Conservation (phyloP, 306 rosid species). For the Benincasa hispida region DNA sequence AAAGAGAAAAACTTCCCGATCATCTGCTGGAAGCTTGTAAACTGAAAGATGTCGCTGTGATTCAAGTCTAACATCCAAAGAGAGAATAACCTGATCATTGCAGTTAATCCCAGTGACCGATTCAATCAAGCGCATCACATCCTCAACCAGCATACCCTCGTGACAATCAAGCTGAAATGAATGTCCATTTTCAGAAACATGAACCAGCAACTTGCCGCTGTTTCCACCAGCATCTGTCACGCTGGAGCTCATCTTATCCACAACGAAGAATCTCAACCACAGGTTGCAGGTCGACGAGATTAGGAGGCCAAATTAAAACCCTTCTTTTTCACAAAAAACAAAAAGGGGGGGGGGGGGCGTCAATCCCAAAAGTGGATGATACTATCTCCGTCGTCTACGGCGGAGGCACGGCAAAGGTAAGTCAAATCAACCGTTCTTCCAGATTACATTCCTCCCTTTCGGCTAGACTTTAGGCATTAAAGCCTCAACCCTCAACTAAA, state of each 20-base stretch:
- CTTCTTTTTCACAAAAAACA: neutral
- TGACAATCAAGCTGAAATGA: slow-evolving; percentile 59
- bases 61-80: slow-evolving; percentile 67
- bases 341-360: too few species aligned
- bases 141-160: slow-evolving; percentile 58
- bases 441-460: neutral
- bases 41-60: slow-evolving; percentile 53
- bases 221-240: slow-evolving; percentile 31
- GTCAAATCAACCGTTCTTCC: slow-evolving; percentile 1
- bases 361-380: slow-evolving; percentile 9
- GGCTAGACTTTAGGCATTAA: neutral
- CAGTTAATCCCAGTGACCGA: slow-evolving; percentile 34
- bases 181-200: slow-evolving; percentile 86
- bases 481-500: neutral
- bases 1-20: slow-evolving; percentile 61
- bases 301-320: slow-evolving; percentile 11
- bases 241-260: slow-evolving; percentile 62
- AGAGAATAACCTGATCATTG: slow-evolving; percentile 76
- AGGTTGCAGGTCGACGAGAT: slow-evolving; percentile 13
- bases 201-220: slow-evolving; percentile 60
- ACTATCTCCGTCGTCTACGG: slow-evolving; percentile 8
- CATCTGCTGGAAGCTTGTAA: slow-evolving; percentile 83
- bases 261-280: slow-evolving; percentile 5
- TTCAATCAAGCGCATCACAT: slow-evolving; percentile 55
- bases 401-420: slow-evolving; percentile 21